Percentiles rank a stretch among this genome's conserved stretches.
phyloP scores from a whole-genome alignment of 306 rosid species.

The Corylus heterophylla region DNA sequence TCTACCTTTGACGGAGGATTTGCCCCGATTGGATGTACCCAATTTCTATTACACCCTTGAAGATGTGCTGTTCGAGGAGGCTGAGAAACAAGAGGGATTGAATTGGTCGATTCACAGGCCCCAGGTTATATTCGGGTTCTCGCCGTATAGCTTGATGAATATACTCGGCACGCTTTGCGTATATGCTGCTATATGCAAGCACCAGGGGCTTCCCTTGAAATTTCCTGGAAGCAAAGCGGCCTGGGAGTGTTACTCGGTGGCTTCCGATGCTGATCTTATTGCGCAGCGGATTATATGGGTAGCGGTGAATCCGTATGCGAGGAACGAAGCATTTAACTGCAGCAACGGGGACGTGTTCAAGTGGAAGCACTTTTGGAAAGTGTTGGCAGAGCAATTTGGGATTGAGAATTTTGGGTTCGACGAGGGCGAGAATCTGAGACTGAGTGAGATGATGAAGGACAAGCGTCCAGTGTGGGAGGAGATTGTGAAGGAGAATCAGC shows the following conservation, averaged over 20 bases:
- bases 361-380: conserved; percentile 72
- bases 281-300: conserved; percentile 86
- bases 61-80: conserved; percentile 55
- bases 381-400: conserved; percentile 69
- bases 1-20: conserved; percentile 66
- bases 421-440: conserved; percentile 30
- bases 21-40: conserved; percentile 52
- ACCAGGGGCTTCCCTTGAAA: conserved; percentile 51
- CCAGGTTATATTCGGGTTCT: conserved; percentile 53
- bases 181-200: conserved; percentile 74
- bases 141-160: conserved; percentile 75
- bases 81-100: conserved; percentile 46
- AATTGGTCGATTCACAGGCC: conserved; percentile 70
- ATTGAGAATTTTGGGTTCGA: conserved; percentile 65
- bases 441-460: conserved; percentile 51
- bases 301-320: conserved; percentile 70
- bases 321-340: conserved; percentile 62
- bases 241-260: conserved; percentile 49
- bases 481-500: conserved; percentile 54
- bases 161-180: conserved; percentile 46
- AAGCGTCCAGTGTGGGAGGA: conserved; percentile 65
- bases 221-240: conserved; percentile 57
- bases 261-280: conserved; percentile 69
- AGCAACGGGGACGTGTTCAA: conserved; percentile 61
- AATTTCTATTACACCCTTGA: conserved; percentile 65